Evolutionary conservation across 2,329 filamentous ascomycete species (phyloP).

Genomic region (Colletotrichum orchidophilum): DNA sequence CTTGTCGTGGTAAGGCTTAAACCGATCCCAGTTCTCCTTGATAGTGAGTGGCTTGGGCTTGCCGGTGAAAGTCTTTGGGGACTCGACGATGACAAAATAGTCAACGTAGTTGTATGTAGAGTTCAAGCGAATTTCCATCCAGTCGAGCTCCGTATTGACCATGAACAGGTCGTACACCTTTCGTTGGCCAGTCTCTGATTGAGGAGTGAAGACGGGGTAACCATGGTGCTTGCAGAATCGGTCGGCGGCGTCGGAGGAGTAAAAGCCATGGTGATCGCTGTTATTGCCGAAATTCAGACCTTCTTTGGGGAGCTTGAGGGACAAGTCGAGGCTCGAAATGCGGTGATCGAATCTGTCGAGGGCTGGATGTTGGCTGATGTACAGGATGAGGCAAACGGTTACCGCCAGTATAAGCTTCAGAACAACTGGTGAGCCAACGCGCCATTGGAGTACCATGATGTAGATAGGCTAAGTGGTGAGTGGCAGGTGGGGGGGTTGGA

Average conservation of each 20-base stretch:
- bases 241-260: conserved; percentile 41
- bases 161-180: conserved; percentile 71
- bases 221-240: conserved; percentile 45
- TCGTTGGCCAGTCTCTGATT: conserved; percentile 42
- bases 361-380: conserved; percentile 27
- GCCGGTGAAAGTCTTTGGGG: conserved; percentile 66
- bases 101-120: conserved; percentile 67
- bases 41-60: conserved; percentile 63
- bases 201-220: conserved; percentile 42
- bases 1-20: conserved; percentile 64
- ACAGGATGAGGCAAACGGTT: conserved; percentile 14
- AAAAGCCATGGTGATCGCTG: conserved; percentile 36
- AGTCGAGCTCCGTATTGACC: conserved; percentile 71
- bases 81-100: conserved; percentile 73
- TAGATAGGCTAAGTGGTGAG: background rate
- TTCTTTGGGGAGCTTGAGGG: conserved; percentile 18
- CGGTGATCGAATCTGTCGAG: conserved; percentile 31
- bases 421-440: conserved; percentile 4
- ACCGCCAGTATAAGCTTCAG: conserved; percentile 17
- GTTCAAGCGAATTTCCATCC: conserved; percentile 71
- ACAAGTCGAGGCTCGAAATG: conserved; percentile 20
- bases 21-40: conserved; percentile 61
- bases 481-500: background rate
- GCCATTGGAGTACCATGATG: conserved; percentile 27
- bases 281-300: conserved; percentile 11